Evolutionary conservation across 164 flowering plant species (phyloP).

Genomic region (Protea cynaroides): DNA sequence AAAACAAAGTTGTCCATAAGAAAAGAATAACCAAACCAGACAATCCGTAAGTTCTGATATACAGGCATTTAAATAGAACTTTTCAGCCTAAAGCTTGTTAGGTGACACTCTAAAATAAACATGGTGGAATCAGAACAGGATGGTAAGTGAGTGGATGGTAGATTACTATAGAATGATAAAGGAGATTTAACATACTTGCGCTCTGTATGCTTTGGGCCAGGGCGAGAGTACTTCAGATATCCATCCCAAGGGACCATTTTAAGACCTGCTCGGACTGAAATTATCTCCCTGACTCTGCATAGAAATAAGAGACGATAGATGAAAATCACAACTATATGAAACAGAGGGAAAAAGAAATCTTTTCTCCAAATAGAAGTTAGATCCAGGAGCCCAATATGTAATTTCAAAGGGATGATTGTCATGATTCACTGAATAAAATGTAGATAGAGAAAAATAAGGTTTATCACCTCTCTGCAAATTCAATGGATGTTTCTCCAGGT

Average conservation of each 20-base stretch:
- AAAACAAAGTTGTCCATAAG: too few species aligned
- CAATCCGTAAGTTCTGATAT: too few species aligned
- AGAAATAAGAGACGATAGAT: conserved; percentile 3
- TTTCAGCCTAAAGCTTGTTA: too few species aligned
- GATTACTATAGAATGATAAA: neutral
- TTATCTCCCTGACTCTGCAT: conserved; percentile 83
- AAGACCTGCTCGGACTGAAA: conserved; percentile 87
- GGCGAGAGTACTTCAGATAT: conserved; percentile 86
- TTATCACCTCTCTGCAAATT: conserved; percentile 84
- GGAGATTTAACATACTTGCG: conserved; percentile 46
- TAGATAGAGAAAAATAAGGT: neutral
- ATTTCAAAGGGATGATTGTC: neutral
- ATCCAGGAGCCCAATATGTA: neutral
- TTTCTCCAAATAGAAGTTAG: too few species aligned
- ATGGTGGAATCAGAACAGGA: too few species aligned
- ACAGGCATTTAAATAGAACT: too few species aligned
- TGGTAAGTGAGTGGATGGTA: too few species aligned
- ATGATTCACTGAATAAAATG: neutral
- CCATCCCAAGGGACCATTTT: conserved; percentile 99
- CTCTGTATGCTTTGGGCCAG: conserved; percentile 84
- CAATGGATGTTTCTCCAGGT: conserved; percentile 91
- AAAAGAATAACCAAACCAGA: too few species aligned
- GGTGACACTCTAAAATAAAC: too few species aligned
- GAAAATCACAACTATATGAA: neutral
- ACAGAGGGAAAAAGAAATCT: neutral